Percentiles rank a stretch among this genome's conserved stretches.
These are phyloP conservation scores for Mytilinidion resinicola DNA, from an alignment of 495 filamentous ascomycete genomes.

Conservation along the genomic window DNA sequence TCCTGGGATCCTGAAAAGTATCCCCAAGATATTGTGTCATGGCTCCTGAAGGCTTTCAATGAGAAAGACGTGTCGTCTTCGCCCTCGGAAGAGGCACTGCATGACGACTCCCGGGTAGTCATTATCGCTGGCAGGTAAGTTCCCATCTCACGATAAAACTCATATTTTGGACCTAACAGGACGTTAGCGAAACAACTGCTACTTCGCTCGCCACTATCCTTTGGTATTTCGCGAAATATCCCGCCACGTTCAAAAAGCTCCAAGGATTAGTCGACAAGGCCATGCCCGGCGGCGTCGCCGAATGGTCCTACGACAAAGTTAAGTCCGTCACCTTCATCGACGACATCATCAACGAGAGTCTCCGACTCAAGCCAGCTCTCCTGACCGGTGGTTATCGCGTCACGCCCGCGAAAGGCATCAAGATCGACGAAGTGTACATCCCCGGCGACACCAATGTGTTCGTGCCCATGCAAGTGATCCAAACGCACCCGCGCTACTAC, in stretches of 20 bases:
- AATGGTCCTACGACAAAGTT: background rate
- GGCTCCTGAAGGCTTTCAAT: background rate
- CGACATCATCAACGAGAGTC: slow-evolving; percentile 13
- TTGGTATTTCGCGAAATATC: slow-evolving; percentile 12
- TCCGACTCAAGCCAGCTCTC: slow-evolving; percentile 9
- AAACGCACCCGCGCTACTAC: background rate
- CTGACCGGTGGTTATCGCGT: slow-evolving; percentile 7
- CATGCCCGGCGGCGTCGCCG: background rate
- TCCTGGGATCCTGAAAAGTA: background rate
- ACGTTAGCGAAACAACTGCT: slow-evolving; percentile 6
- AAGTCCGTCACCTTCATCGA: slow-evolving; percentile 5
- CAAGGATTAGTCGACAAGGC: slow-evolving; percentile 1
- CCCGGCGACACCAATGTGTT: slow-evolving; percentile 9
- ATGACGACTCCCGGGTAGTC: background rate
- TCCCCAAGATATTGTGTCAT: background rate
- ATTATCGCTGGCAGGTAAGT: background rate
- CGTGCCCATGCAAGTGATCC: slow-evolving; percentile 10
- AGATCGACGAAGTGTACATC: slow-evolving; percentile 9
- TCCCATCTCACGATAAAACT: background rate
- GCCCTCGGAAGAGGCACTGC: background rate
- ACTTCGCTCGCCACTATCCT: slow-evolving; percentile 3
- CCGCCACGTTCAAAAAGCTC: background rate
- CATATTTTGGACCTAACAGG: background rate
- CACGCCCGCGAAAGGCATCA: slow-evolving; percentile 4
- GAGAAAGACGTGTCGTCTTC: background rate